Evolutionary conservation across 495 filamentous ascomycete species (phyloP), one percentile per base, ranked within the genome.

Genomic region (Daldinia grandis): DNA sequence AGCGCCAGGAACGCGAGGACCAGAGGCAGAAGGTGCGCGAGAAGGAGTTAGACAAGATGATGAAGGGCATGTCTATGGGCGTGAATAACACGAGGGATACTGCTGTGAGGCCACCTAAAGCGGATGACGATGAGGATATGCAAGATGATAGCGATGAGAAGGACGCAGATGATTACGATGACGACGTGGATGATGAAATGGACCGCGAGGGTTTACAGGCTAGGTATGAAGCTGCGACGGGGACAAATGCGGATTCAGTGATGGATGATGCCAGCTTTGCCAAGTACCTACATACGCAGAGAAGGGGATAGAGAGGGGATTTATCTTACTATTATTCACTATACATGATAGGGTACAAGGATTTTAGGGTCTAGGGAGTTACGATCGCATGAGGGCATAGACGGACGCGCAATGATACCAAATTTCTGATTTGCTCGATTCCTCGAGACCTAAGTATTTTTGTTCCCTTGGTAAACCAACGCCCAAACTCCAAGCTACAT

Each of bases 61-160:
- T 99, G 95, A 91, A 91, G 75, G 95, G 95, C 69, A 95, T 99
- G 92, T 86, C 87, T 33, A 90, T 98, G 71, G 80, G 76, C 25
- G 81, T 79, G 53, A 73, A 62, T 17, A 37, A 64, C 25, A 37
- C 57, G 5, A 33, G 51, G 15, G 37, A 42, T 15, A 78, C 76
- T 12, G 69, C 71, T 38, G 75, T 75, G 56, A 76, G 76, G 27
- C 28, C 75, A 19, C 69, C 75, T 0, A 77, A 78, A 56, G 50
- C 57, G 6, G 80, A 87, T n/a, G 88, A 91, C 25, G 85, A 87
- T 21, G 78, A 82, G 33, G 84, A 84, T 7, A 76, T 79, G 25
- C 82, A 87, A 2, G 62, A 65, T 19, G 76, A 78, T 9, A 81
- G 78, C 27, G 77, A 78, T 0, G 83, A 84, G 10, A 75, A 83